Evolutionary conservation across 805 yeast species (phyloP).

Genomic region (Metschnikowia kofuensis): DNA sequence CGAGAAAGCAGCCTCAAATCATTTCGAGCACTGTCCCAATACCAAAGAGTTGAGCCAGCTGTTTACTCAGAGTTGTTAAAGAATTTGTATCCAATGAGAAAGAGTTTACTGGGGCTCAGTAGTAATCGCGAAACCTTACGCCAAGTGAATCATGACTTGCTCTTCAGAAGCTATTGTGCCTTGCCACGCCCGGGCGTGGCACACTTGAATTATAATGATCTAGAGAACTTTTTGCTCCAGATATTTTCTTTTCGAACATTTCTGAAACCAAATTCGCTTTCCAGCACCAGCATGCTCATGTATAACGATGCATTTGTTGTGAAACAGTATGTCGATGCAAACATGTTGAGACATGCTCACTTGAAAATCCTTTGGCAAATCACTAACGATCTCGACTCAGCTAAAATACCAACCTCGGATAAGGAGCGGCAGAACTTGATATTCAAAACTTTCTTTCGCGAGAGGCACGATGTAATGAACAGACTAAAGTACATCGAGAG

Average conservation of each 20-base stretch:
- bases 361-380: slow-evolving; percentile 22
- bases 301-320: slow-evolving; percentile 3
- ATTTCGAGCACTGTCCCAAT: slow-evolving; percentile 11
- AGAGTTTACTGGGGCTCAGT: slow-evolving; percentile 6
- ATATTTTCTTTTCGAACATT: slow-evolving; percentile 25
- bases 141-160: slow-evolving; percentile 23
- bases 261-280: slow-evolving; percentile 24
- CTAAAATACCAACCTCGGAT: slow-evolving; percentile 26
- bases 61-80: slow-evolving; percentile 4
- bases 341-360: slow-evolving; percentile 20
- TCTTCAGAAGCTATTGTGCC: slow-evolving; percentile 25
- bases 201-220: slow-evolving; percentile 24
- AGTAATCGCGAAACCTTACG: slow-evolving; percentile 3
- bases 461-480: slow-evolving; percentile 22
- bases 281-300: slow-evolving; percentile 9
- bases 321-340: slow-evolving; percentile 17
- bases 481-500: slow-evolving; percentile 7
- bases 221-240: slow-evolving; percentile 26
- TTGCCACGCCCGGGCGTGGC: slow-evolving; percentile 26
- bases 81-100: slow-evolving; percentile 13
- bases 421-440: slow-evolving; percentile 30
- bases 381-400: slow-evolving; percentile 25
- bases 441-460: slow-evolving; percentile 31
- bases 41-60: slow-evolving; percentile 7
- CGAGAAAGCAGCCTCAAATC: slow-evolving; percentile 7